Evolutionary conservation across 257 asterid genomes (phyloP).

Genomic region (Solanum ossicruentum): DNA sequence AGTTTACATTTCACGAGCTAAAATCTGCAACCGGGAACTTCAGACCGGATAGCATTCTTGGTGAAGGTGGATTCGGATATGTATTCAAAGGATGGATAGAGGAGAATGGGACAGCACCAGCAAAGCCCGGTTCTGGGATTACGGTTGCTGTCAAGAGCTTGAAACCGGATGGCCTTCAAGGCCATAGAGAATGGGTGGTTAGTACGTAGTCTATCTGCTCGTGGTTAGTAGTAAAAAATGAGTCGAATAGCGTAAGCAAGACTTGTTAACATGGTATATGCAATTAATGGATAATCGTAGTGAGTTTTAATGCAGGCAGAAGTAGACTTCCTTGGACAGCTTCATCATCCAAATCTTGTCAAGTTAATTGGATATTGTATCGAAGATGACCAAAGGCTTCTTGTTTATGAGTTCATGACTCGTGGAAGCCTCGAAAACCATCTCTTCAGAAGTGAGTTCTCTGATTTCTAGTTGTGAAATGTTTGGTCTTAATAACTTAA

Average conservation of each 20-base stretch:
- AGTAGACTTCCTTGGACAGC: constrained; percentile 90
- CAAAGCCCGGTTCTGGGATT: constrained; percentile 83
- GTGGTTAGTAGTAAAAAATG: constrained; percentile 10
- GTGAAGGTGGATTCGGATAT: constrained; percentile 93
- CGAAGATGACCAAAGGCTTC: constrained; percentile 91
- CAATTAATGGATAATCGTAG: neutral
- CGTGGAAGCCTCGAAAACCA: constrained; percentile 98
- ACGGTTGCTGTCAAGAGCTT: constrained; percentile 95
- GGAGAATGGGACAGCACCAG: constrained; percentile 87
- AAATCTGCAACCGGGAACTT: constrained; percentile 89
- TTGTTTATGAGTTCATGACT: constrained; percentile 90
- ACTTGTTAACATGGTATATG: neutral
- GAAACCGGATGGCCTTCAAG: constrained; percentile 90
- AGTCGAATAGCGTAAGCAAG: constrained; percentile 5
- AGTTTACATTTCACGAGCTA: constrained; percentile 68
- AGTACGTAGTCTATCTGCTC: constrained; percentile 25
- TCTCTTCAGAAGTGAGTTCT: constrained; percentile 76
- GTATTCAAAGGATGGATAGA: constrained; percentile 99
- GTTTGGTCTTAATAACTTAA: neutral
- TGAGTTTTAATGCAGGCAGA: constrained; percentile 64
- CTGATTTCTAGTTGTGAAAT: neutral
- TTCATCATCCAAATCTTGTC: constrained; percentile 87
- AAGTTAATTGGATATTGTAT: constrained; percentile 82
- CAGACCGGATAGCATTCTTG: constrained; percentile 91
- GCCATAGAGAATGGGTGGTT: constrained; percentile 99